These are phyloP conservation scores for Beverwykella pulmonaria DNA, from an alignment of 495 filamentous ascomycete species.

Conservation along the genomic window DNA sequence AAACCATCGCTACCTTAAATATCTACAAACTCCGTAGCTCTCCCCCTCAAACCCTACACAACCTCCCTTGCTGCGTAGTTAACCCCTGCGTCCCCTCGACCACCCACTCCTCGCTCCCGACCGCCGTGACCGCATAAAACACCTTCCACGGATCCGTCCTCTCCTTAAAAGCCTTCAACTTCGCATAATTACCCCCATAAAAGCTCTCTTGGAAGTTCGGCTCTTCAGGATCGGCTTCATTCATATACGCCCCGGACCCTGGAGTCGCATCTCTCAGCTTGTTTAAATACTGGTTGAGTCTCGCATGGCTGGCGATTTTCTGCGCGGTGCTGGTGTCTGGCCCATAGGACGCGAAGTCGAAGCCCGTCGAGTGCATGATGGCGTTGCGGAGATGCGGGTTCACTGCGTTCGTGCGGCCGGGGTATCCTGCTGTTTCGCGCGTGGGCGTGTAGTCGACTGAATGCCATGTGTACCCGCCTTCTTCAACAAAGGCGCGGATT, in stretches of 20 bases:
- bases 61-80: conserved; percentile 30
- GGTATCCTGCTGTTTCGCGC: conserved; percentile 21
- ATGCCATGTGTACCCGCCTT: conserved; percentile 33
- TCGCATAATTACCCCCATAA: conserved; percentile 44
- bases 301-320: conserved; percentile 12
- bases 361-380: conserved; percentile 28
- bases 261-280: conserved; percentile 32
- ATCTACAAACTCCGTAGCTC: background rate
- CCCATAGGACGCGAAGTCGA: conserved; percentile 22
- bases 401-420: conserved; percentile 15
- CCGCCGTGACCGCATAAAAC: conserved; percentile 56
- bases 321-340: conserved; percentile 11
- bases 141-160: conserved; percentile 55
- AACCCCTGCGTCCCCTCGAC: conserved; percentile 42
- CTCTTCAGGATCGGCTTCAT: conserved; percentile 39
- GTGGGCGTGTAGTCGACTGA: conserved; percentile 29
- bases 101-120: conserved; percentile 51
- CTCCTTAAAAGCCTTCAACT: conserved; percentile 53
- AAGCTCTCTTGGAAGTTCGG: conserved; percentile 35
- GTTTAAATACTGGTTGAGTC: conserved; percentile 23
- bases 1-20: background rate
- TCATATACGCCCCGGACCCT: conserved; percentile 35
- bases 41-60: conserved; percentile 18
- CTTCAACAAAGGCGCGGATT: conserved; percentile 31
- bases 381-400: conserved; percentile 22